Evolutionary conservation across 2,329 filamentous ascomycete species (phyloP).

Genomic region (Davidsoniella neocaledoniae): DNA sequence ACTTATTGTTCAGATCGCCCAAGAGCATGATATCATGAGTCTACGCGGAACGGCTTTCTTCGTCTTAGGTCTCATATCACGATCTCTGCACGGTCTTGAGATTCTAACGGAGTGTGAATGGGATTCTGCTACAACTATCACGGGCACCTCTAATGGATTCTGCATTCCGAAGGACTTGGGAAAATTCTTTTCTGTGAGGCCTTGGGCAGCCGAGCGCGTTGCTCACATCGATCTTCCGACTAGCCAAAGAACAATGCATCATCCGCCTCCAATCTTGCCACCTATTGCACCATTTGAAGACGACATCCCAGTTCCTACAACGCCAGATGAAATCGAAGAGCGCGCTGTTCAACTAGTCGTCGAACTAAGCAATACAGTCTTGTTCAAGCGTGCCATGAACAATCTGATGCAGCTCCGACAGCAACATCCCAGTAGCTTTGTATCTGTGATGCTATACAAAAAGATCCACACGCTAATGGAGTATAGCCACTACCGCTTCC

Average conservation of each 20-base stretch:
- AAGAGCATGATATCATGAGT: constrained; percentile 76
- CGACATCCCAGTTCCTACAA: constrained; percentile 8
- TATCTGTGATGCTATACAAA: constrained; percentile 61
- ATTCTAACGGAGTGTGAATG: constrained; percentile 81
- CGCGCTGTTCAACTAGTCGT: constrained; percentile 72
- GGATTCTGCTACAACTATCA: constrained; percentile 74
- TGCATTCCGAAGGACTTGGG: constrained; percentile 68
- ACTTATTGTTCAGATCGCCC: constrained; percentile 75
- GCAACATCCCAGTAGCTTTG: constrained; percentile 59
- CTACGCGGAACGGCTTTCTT: constrained; percentile 93
- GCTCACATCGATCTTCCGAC: constrained; percentile 30
- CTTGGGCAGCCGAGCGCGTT: constrained; percentile 33
- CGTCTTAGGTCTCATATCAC: constrained; percentile 78
- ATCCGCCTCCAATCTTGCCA: constrained; percentile 19
- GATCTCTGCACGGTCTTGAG: constrained; percentile 80
- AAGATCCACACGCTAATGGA: constrained; percentile 75
- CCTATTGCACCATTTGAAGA: constrained; percentile 30
- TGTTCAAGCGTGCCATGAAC: constrained; percentile 70
- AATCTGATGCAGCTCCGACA: constrained; percentile 69
- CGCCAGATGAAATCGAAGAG: constrained; percentile 43
- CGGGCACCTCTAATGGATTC: constrained; percentile 71
- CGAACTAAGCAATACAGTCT: constrained; percentile 82
- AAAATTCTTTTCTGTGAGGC: constrained; percentile 56
- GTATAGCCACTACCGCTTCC: constrained; percentile 74
- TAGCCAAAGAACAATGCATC: constrained; percentile 36